A percentile compares a stretch with the other conserved stretches of the same genome.
These are phyloP conservation scores for Thalia dealbata DNA, from an alignment of 176 grass and related monocot genomes.

Conservation along the genomic window DNA sequence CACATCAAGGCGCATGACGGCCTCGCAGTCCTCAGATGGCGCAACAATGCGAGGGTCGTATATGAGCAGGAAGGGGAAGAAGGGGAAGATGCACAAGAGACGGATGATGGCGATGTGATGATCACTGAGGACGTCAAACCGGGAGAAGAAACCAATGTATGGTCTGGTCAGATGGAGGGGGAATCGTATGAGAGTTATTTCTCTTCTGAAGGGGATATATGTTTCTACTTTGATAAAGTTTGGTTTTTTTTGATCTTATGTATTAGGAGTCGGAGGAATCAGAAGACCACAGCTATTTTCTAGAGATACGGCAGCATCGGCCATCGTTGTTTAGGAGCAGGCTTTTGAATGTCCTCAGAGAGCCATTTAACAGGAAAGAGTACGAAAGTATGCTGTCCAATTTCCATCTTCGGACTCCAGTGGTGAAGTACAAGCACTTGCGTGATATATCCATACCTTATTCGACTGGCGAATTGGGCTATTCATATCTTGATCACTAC, in stretches of 20 bases:
- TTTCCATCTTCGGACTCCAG: slow-evolving; percentile 21
- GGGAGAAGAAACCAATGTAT: too few species aligned
- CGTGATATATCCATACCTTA: slow-evolving; percentile 31
- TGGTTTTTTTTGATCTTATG: background rate
- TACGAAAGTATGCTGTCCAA: slow-evolving; percentile 23
- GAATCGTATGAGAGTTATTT: too few species aligned
- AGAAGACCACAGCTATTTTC: slow-evolving; percentile 20
- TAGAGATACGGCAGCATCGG: background rate
- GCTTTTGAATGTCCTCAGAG: slow-evolving; percentile 36
- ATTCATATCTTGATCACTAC: slow-evolving; percentile 51
- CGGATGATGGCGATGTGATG: background rate
- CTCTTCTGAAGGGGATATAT: background rate
- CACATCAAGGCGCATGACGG: slow-evolving; percentile 23
- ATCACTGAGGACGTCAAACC: too few species aligned
- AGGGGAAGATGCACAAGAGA: background rate
- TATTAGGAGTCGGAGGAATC: background rate
- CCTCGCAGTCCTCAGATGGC: slow-evolving; percentile 31
- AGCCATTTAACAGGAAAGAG: slow-evolving; percentile 40
- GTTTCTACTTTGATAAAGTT: background rate
- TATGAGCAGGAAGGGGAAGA: background rate
- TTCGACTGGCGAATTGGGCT: slow-evolving; percentile 24
- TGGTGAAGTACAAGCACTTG: slow-evolving; percentile 34
- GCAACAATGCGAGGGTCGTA: slow-evolving; percentile 2
- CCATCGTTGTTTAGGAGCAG: slow-evolving; percentile 48
- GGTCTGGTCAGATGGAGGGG: too few species aligned